Evolutionary conservation across 306 rosid genomes (phyloP).

Genomic region (Cicer cuneatum): DNA sequence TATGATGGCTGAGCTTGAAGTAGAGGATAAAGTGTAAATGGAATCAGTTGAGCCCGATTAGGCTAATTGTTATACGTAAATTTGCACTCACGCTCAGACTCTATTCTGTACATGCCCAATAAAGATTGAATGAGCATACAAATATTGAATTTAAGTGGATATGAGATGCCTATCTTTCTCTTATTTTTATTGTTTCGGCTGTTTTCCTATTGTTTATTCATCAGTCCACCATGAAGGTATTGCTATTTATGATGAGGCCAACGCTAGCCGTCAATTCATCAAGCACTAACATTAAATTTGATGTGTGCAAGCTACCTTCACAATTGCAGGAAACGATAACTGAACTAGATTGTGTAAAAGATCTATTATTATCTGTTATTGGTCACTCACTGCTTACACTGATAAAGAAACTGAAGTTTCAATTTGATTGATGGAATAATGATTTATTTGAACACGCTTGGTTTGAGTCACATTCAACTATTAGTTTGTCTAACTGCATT

Average conservation of each 20-base stretch:
- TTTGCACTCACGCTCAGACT: conserved; percentile 27
- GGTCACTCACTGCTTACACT: conserved; percentile 1
- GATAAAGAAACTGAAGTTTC: conserved; percentile 15
- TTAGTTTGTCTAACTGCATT: conserved; percentile 5
- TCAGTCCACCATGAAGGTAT: background rate
- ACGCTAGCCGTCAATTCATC: background rate
- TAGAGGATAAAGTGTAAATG: conserved; percentile 13
- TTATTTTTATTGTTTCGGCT: background rate
- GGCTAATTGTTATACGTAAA: conserved; percentile 6
- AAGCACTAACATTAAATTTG: conserved; percentile 5
- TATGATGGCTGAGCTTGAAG: conserved; percentile 36
- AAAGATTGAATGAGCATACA: background rate
- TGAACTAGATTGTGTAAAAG: conserved; percentile 4
- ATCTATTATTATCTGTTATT: background rate
- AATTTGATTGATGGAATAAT: background rate
- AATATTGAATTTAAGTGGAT: conserved; percentile 27
- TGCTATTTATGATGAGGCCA: background rate
- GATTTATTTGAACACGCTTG: background rate
- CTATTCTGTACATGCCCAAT: conserved; percentile 14
- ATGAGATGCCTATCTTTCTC: conserved; percentile 1
- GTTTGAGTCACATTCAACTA: background rate
- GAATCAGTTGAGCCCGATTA: background rate
- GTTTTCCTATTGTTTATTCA: conserved; percentile 28
- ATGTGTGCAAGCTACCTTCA: background rate
- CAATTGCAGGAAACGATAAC: background rate